Base-by-base conservation (phyloP, 1,284 basidiomycete genomes). In the Gymnopus androsaceus region DNA sequence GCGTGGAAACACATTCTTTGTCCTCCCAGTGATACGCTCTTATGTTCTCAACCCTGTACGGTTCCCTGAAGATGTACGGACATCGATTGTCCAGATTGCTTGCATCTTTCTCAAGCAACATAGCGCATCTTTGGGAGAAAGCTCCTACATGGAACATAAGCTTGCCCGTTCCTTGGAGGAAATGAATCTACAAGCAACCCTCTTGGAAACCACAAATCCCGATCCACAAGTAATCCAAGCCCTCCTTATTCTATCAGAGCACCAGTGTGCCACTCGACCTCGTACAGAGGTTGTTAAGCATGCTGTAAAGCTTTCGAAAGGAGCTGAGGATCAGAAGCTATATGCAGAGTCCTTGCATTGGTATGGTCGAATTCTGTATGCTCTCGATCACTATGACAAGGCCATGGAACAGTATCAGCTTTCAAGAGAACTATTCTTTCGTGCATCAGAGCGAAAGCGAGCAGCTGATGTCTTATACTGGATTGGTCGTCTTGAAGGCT, bases 171-270 rank as follows among this genome's bases (percentile, higher is more conserved):
- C 52, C 25, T 49, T 45, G 2, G 62, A 63, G 48, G 62, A 65
- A 37, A 56, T 54, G 2, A 66, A 66, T 38, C 59, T 65, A 27
- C 65, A 65, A 27, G 52, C 54, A 40, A 54, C 65, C 28, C 59
- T 66, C 33, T 51, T 64, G 31, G 55, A 45, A 31, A 33, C 31
- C 31, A 56, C 34, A 23, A 57, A 31, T 11, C 3, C 31, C 11
- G 34, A 25, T 49, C 30, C 47, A 3, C 30, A 49, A 34, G 33
- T n/a, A 28, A 31, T 33, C n/a, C 59, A 63, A n/a, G 55, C 63
- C 6, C 59, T 67, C 36, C 45, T 67, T 9, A 50, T 52, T 17
- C 62, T 63, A 17, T 55, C 56, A 11, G n/a, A 7, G 45, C 27
- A 60, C 45, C 14, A 60, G 55, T 3, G 5, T 33, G 30, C 19